Evolutionary conservation across 345 rosid genomes (phyloP), one percentile per base, ranked within the genome.

Genomic region (Camelina hispida): DNA sequence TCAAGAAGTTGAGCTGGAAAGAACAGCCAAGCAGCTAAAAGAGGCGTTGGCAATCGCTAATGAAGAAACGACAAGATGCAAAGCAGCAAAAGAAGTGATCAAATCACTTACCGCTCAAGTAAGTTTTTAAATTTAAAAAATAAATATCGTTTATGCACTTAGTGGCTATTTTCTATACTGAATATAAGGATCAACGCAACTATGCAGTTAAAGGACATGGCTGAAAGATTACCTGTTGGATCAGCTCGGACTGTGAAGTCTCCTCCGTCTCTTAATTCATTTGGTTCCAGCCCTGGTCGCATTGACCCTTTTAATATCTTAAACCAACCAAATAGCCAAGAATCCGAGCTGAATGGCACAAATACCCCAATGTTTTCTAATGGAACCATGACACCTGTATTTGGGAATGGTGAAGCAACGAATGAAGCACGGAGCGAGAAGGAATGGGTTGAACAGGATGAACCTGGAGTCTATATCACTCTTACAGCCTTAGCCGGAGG

Each of bases 51-150:
- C 90, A 75, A 82, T 89, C 35, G 93, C 99, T 40, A 91, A 81
- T 61, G 98, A 93, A 70, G 99, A 96, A 85, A 83, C 96, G 32
- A 85, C 86, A 54, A 93, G 89, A 85, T 91, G 98, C 88, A 91
- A 91, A 80, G 98, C 96, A 59, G 98, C 99, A 64, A 96, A 96
- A 74, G 99, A 96, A 87, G 99, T 96, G 74, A 96, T 96, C 85
- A 96, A 89, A 85, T 91, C 98, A 1, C 91, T 93, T 52, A 96
- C 99, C 57, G 93, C 92, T 74, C 98, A 95, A 81, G 99, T 95
- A 92, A 89, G n/a, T 40, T 50, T 62, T 12, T 2, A 10, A 28
- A 9, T 7, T 38, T 5, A 18, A 47, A 13, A 6, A 10, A 28
- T 28, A 47, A 16, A 57, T 46, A 20, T 52, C 60, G 57, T 47